phyloP scores from a whole-genome alignment of 208 protist species.

The Leishmania major region DNA sequence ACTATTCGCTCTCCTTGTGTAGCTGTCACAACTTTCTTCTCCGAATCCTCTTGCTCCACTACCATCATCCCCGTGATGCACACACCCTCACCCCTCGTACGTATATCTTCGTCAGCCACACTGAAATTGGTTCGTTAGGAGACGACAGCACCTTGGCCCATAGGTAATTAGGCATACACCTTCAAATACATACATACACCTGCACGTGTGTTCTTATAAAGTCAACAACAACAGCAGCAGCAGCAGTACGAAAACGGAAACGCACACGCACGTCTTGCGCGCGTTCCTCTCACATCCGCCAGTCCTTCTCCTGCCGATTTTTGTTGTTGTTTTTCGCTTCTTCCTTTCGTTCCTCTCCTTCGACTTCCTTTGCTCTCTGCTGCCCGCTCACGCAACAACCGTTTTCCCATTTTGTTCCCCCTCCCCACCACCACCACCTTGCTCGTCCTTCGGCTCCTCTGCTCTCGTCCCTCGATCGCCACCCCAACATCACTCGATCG shows the following conservation, averaged over 20 bases:
- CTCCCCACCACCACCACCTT: not conserved
- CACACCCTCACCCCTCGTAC: too few species aligned
- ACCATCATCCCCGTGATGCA: not conserved
- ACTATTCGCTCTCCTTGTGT: not conserved
- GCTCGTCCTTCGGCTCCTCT: not conserved
- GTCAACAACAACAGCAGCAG: not conserved
- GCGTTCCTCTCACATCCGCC: not conserved
- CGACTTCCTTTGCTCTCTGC: conserved; percentile 2
- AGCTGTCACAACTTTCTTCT: not conserved
- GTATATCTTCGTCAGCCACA: not conserved
- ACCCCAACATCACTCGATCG: not conserved
- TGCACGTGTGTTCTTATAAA: not conserved
- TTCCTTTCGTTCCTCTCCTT: not conserved
- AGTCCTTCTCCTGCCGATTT: not conserved
- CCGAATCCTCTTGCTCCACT: too few species aligned
- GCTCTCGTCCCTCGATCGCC: not conserved
- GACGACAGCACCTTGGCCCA: not conserved
- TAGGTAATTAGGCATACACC: not conserved
- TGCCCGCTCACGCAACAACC: not conserved
- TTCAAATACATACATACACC: not conserved
- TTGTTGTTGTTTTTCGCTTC: not conserved
- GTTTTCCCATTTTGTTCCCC: not conserved
- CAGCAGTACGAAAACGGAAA: not conserved
- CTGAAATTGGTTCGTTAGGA: not conserved
- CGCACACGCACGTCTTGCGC: too few species aligned